These are phyloP conservation scores for Camellia sinensis DNA, from an alignment of 148 eudicot genomes.

Conservation along the genomic window DNA sequence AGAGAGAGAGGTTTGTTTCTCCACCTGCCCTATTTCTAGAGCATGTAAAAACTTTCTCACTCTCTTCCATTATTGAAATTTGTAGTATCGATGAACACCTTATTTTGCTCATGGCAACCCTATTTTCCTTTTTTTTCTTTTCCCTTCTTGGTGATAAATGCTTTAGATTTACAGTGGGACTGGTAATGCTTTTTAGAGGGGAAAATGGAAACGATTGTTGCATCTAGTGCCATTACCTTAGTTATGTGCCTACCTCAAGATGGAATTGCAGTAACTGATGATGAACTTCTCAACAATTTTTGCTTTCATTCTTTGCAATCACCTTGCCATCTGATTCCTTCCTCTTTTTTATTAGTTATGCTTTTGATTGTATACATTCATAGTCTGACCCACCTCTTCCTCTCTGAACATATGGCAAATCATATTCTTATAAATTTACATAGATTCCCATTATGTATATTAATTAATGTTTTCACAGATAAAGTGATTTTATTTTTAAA, in stretches of 20 bases:
- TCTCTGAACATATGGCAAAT: neutral
- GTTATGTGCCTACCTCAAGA: conserved; percentile 66
- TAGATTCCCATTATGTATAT: neutral
- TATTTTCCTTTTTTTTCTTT: neutral
- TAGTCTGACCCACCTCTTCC: neutral
- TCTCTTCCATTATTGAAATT: neutral
- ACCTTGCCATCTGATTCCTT: neutral
- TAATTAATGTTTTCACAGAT: neutral
- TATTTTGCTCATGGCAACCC: neutral
- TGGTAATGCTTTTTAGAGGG: conserved; percentile 61
- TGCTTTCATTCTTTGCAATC: neutral
- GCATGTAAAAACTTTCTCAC: too few relatives aligned
- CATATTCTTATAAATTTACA: neutral
- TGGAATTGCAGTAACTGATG: conserved; percentile 38
- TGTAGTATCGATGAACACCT: neutral
- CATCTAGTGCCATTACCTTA: conserved; percentile 70
- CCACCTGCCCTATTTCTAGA: too few relatives aligned
- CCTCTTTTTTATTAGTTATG: neutral
- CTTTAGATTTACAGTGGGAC: conserved; percentile 47
- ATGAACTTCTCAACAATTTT: neutral
- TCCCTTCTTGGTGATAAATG: neutral
- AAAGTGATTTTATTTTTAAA: too few relatives aligned
- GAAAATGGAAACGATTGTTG: conserved; percentile 56
- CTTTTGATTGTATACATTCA: neutral
- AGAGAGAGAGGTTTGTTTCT: too few relatives aligned